Base-by-base conservation (phyloP, 1,139 yeast species). In the Suhomyces anneliseae region DNA sequence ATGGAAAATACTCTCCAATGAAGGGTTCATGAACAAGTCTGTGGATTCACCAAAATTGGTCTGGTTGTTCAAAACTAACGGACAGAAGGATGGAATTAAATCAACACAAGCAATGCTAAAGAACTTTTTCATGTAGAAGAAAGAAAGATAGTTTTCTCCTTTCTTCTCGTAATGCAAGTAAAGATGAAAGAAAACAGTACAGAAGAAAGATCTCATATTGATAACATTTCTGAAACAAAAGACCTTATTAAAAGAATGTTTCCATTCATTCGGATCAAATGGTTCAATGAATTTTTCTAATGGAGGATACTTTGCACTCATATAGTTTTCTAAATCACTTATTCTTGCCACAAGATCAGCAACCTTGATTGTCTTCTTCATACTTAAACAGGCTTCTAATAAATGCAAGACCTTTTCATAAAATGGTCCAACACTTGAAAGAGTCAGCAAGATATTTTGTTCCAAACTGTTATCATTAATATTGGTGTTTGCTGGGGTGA, bases 21-120 rank as follows among this genome's bases (percentile, higher is more conserved):
- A 45, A 2, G 78, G 78, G 47, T 65, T 73, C 45, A 74, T 52
- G 9, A 73, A 59, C 43, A 72, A 56, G 53, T 72, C 76, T 0
- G 78, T 64, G 6, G 60, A 59, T 10, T 62, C 63, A 4, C 73
- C 77, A 53, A 74, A 72, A 47, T 67, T 62, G 3, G 54, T 48
- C 32, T 59, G 56, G 49, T 66, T 68, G 39, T 65, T 62, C 38
- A 50, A 48, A 39, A 72, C 57, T 37, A 74, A 56, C 12, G 62
- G 62, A 45, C 58, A 54, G 39, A 61, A 57, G n/a, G 57, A 59
- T 4, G 74, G 73, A 14, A 70, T 48, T 42, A 70, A 57, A 32
- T 69, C 74, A 9, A 61, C 52, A 39, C 59, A 52, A 7, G 56
- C 42, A 4, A 60, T 54, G 0, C 64, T 47, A 15, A 67, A 41